Evolutionary conservation across 2,329 filamentous ascomycete genomes (phyloP).

Genomic region (Thelonectria discophora): DNA sequence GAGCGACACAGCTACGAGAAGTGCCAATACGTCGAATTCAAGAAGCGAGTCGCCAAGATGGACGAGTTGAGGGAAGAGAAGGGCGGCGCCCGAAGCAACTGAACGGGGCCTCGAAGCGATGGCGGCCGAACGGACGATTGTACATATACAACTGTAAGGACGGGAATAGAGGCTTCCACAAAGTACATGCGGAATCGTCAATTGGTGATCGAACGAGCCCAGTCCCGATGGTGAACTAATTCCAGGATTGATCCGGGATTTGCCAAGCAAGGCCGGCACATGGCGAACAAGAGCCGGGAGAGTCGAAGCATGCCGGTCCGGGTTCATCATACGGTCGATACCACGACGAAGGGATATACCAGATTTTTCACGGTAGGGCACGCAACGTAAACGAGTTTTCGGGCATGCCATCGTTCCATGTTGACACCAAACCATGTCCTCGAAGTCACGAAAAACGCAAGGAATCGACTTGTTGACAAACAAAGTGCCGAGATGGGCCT

Average conservation of each 20-base stretch:
- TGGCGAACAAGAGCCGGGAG: too few relatives aligned
- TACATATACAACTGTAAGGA: slow-evolving; percentile 45
- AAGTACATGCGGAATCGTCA: slow-evolving; percentile 30
- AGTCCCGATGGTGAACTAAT: slow-evolving; percentile 5
- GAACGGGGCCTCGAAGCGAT: slow-evolving; percentile 37
- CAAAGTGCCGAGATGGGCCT: slow-evolving; percentile 4
- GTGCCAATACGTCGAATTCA: slow-evolving; percentile 99
- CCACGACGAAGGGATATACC: slow-evolving; percentile 2
- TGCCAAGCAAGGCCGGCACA: not conserved
- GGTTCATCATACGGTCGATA: not conserved
- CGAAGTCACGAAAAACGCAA: not conserved
- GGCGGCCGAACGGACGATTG: slow-evolving; percentile 39
- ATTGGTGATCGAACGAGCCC: slow-evolving; percentile 33
- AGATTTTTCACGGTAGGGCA: not conserved
- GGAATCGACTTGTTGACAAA: not conserved
- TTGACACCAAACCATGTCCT: slow-evolving; percentile 1
- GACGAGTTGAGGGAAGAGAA: slow-evolving; percentile 90
- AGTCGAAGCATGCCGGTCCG: not conserved
- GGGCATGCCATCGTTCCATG: not conserved
- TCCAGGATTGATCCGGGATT: not conserved
- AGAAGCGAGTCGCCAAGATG: slow-evolving; percentile 98
- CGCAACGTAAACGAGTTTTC: not conserved
- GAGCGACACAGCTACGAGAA: slow-evolving; percentile 99
- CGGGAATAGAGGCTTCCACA: slow-evolving; percentile 42
- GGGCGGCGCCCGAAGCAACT: slow-evolving; percentile 87